Conservation (phyloP, 176 grass and related monocot species). For the Tillandsia leiboldiana region DNA sequence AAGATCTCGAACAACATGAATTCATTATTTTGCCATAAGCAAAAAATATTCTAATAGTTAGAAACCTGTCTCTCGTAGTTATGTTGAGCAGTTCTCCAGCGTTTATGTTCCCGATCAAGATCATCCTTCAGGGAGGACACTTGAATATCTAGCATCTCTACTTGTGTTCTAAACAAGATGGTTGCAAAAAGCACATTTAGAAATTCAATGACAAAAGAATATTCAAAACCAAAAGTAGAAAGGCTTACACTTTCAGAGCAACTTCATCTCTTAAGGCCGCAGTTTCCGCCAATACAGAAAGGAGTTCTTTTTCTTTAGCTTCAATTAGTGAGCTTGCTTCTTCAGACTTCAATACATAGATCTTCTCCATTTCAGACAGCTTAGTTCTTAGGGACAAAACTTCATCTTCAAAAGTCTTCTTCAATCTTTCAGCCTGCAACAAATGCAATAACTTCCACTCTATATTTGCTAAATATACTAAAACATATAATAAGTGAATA, state of each 20-base stretch:
- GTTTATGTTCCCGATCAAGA: conserved; percentile 64
- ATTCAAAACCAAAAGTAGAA: not conserved
- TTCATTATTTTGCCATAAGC: too few relatives aligned
- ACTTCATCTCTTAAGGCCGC: conserved; percentile 53
- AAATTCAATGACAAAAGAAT: conserved; percentile 1
- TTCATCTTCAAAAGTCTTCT: conserved; percentile 61
- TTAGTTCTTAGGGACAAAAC: conserved; percentile 61
- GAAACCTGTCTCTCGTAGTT: conserved; percentile 96
- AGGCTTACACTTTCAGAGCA: conserved; percentile 62
- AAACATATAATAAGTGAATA: too few relatives aligned
- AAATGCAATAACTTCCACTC: not conserved
- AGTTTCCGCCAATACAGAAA: conserved; percentile 56
- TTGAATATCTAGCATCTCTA: conserved; percentile 51
- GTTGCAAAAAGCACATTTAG: conserved; percentile 16
- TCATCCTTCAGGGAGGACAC: conserved; percentile 62
- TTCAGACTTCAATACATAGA: conserved; percentile 65
- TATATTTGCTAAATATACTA: not conserved
- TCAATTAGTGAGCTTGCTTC: conserved; percentile 50
- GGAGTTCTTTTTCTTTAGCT: conserved; percentile 71
- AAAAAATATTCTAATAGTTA: not conserved
- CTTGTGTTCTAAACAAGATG: conserved; percentile 32
- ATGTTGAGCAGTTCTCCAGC: conserved; percentile 73
- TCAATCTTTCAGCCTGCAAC: conserved; percentile 58
- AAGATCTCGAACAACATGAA: too few relatives aligned
- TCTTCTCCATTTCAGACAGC: conserved; percentile 68